phyloP scores from a whole-genome alignment of 352 stramenopile species.

The Albugo candida region DNA sequence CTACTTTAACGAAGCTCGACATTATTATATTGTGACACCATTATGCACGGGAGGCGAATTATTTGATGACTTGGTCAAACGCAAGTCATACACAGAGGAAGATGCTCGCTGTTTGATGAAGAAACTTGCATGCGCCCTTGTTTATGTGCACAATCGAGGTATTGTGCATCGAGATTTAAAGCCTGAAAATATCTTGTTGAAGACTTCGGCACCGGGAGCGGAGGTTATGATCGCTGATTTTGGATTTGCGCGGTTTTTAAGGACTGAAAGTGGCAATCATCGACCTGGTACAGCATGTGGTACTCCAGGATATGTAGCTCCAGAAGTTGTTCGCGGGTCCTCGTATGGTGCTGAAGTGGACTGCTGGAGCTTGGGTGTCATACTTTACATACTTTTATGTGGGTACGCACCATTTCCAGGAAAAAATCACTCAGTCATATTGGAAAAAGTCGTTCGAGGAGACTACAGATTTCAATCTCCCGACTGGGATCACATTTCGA shows the following conservation, averaged over 20 bases:
- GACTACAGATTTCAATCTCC: slow-evolving; percentile 81
- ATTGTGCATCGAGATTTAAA: slow-evolving; percentile 86
- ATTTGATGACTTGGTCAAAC: slow-evolving; percentile 89
- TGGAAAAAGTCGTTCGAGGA: slow-evolving; percentile 53
- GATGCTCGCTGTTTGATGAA: slow-evolving; percentile 82
- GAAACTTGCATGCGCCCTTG: slow-evolving; percentile 81
- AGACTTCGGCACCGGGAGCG: slow-evolving; percentile 40
- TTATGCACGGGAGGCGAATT: slow-evolving; percentile 80
- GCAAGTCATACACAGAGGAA: slow-evolving; percentile 90
- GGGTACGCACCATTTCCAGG: slow-evolving; percentile 80
- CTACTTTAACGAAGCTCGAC: slow-evolving; percentile 53
- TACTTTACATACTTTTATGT: slow-evolving; percentile 88
- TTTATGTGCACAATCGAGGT: slow-evolving; percentile 83
- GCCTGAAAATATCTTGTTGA: slow-evolving; percentile 78
- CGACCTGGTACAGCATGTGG: slow-evolving; percentile 49
- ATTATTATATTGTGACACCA: slow-evolving; percentile 68
- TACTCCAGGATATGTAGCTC: slow-evolving; percentile 83
- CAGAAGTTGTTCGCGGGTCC: slow-evolving; percentile 80
- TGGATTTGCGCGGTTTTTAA: slow-evolving; percentile 40
- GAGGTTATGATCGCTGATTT: slow-evolving; percentile 82
- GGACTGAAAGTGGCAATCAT: slow-evolving; percentile 24
- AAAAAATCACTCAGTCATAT: slow-evolving; percentile 42
- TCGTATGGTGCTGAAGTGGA: slow-evolving; percentile 82
- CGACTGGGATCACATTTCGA: slow-evolving; percentile 90
- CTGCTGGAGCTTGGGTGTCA: slow-evolving; percentile 88